phyloP scores from a whole-genome alignment of 768 basidiomycete species.

The Rhizopogon vesiculosus region DNA sequence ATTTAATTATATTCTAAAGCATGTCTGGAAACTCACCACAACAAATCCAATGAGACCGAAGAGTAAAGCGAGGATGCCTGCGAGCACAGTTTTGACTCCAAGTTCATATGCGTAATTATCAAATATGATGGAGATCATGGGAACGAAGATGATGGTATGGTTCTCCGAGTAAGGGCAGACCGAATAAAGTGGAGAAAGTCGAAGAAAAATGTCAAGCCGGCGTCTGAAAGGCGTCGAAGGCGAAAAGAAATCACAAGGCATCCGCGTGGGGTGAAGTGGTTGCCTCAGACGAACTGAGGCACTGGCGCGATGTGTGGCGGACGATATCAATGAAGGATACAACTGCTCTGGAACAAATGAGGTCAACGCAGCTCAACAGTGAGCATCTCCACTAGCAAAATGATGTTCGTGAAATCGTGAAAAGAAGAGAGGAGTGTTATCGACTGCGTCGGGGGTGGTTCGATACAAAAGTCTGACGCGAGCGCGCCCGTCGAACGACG shows the following conservation, averaged over 20 bases:
- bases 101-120: constrained; percentile 2
- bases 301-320: background rate
- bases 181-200: background rate
- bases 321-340: background rate
- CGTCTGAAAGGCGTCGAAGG: constrained; percentile 1
- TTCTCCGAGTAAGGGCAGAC: background rate
- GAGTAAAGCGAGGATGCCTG: constrained; percentile 18
- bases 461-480: background rate
- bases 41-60: constrained; percentile 20
- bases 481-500: background rate
- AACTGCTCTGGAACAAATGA: background rate
- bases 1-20: no score
- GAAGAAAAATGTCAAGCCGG: background rate
- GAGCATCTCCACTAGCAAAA: background rate
- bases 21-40: constrained; percentile 11
- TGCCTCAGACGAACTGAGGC: background rate
- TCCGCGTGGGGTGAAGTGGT: background rate
- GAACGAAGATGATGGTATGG: background rate
- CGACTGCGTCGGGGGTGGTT: background rate
- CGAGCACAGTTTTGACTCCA: constrained; percentile 8
- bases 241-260: constrained; percentile 2
- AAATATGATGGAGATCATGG: constrained; percentile 6
- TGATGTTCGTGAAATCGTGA: no score
- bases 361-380: background rate
- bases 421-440: background rate